phyloP scores from a whole-genome alignment of 176 grass and related monocot species.

The Phoenix roebelenii region DNA sequence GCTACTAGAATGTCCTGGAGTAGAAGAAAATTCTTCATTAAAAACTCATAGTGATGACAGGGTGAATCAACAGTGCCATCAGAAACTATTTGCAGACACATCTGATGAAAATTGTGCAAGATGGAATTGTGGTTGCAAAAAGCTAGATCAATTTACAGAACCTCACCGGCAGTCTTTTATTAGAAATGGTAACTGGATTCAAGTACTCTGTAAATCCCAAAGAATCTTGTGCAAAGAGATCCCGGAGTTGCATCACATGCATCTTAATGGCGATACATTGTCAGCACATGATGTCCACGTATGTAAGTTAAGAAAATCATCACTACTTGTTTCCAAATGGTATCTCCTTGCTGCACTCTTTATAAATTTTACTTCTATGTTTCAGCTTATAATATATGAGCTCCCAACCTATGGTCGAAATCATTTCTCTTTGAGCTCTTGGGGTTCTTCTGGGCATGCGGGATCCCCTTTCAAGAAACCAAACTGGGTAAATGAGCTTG shows the following conservation, averaged over 20 bases:
- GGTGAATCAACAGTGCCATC: constrained; percentile 6
- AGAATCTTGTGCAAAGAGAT: constrained; percentile 29
- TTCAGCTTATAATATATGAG: constrained; percentile 84
- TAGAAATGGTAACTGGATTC: constrained; percentile 50
- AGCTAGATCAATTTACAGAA: constrained; percentile 45
- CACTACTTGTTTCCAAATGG: neutral
- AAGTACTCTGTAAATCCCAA: constrained; percentile 31
- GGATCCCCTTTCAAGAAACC: constrained; percentile 37
- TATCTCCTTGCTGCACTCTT: neutral
- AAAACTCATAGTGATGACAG: constrained; percentile 15
- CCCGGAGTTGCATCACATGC: constrained; percentile 48
- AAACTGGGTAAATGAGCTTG: constrained; percentile 66
- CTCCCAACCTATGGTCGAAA: constrained; percentile 52
- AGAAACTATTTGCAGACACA: constrained; percentile 16
- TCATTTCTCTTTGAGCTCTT: constrained; percentile 56
- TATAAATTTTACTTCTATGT: neutral
- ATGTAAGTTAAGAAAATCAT: constrained; percentile 59
- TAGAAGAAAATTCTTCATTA: constrained; percentile 13
- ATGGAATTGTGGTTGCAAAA: constrained; percentile 26
- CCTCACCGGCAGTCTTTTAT: constrained; percentile 37
- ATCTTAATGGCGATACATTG: constrained; percentile 31
- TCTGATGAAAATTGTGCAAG: constrained; percentile 9
- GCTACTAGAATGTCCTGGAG: constrained; percentile 8
- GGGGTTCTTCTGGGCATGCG: constrained; percentile 31
- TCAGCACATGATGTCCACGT: constrained; percentile 65